A percentile compares a stretch with the other conserved stretches of the same genome.
Evolutionary conservation across 1,284 basidiomycete genomes (phyloP).

Genomic region (Schizophyllum commune): DNA sequence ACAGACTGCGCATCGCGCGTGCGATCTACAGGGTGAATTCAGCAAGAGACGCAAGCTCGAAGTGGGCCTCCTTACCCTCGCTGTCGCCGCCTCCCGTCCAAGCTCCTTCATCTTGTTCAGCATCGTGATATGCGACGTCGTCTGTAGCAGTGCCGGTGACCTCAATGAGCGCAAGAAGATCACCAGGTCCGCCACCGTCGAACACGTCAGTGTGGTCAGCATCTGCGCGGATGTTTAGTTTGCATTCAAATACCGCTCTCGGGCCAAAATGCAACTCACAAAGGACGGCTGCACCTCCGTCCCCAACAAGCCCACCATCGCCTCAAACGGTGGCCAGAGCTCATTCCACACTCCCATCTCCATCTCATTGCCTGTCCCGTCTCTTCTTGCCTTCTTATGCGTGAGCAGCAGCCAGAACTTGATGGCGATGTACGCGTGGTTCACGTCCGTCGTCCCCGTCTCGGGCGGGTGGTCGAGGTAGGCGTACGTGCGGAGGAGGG

Average conservation of each 20-base stretch:
- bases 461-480: constrained; percentile 26
- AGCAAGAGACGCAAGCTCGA: background rate
- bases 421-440: constrained; percentile 57
- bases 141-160: constrained; percentile 46
- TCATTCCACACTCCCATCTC: constrained; percentile 59
- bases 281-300: constrained; percentile 35
- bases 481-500: constrained; percentile 33
- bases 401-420: constrained; percentile 63
- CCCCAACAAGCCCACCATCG: constrained; percentile 41
- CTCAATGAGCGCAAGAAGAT: constrained; percentile 52
- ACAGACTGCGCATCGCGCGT: constrained; percentile 41
- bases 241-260: background rate
- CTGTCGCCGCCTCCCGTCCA: constrained; percentile 33
- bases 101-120: constrained; percentile 40
- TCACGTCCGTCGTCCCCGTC: constrained; percentile 46
- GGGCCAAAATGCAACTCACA: constrained; percentile 26
- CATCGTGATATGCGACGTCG: constrained; percentile 38
- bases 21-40: constrained; percentile 30
- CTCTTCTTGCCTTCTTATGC: constrained; percentile 26
- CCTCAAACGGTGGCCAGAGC: constrained; percentile 62
- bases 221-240: constrained; percentile 30
- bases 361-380: constrained; percentile 25
- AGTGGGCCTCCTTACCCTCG: constrained; percentile 33
- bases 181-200: constrained; percentile 58
- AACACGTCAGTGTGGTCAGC: constrained; percentile 44